Evolutionary conservation across 352 stramenopile genomes (phyloP), one percentile per base, ranked within the genome.

Genomic region (Globisporangium irregulare): DNA sequence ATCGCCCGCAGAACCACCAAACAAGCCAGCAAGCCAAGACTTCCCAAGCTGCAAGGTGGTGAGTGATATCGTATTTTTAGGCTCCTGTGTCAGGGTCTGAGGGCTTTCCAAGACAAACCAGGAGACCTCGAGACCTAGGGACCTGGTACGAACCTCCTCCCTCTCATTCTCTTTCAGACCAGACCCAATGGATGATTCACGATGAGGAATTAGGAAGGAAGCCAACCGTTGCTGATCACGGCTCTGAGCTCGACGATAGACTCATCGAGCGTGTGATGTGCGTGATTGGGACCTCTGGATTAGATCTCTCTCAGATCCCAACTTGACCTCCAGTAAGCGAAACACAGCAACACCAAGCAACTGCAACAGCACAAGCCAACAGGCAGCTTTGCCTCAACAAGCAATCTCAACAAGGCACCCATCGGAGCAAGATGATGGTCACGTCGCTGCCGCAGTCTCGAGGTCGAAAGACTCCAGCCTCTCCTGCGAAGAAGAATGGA

Each of bases 401-500:
- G 50, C 18, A 50, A 50, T 10, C 4, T 6, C 12, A 20, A 46
- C 36, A 65, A 46, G 9, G 22, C 43, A 58, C 24, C 3, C 22
- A 3, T 29, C 24, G 38, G n/a, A 32, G 7, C 59, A 43, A 66
- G 20, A 50, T 67, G 59, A 78, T 77, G 66, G 54, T 76, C 25
- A 78, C 67, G 66, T 66, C 66, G 38, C 63, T 80, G 56, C 67
- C 67, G n/a, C 54, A 38, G 25, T 38, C 53, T 18, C 22, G 18
- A 22, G 12, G 9, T 10, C 54, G 27, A 14, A 54, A 22, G 12
- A 0, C n/a, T 48, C 18, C 20, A 48, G 20, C 32, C 6, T 61
- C 32, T 8, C 56, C 29, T n/a, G 56, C 32, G 56, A 48, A 61
- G 55, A 60, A 43, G 27, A 60, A 46, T 43, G 55, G 27, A n/a